Percentiles rank a stretch among this genome's conserved stretches.
Conservation (phyloP, 495 filamentous ascomycete species). For the Hypoxylon fuscum region DNA sequence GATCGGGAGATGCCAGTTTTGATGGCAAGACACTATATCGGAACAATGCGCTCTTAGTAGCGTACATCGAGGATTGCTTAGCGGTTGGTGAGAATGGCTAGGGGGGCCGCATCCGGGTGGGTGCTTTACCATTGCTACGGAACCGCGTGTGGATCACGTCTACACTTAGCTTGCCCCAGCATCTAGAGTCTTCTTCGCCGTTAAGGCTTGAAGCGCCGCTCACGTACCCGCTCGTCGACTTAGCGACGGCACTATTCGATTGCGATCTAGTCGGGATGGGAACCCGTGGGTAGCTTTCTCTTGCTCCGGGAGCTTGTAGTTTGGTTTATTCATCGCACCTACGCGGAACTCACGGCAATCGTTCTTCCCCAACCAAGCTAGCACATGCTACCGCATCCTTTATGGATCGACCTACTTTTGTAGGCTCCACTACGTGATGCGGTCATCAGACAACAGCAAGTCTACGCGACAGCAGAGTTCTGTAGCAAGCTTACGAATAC, state of each 20-base stretch:
- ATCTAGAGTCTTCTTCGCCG: not conserved
- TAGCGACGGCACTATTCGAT: conserved; percentile 11
- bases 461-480: conserved; percentile 47
- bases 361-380: conserved; percentile 38
- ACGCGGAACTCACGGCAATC: conserved; percentile 34
- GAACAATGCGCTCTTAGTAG: conserved; percentile 10
- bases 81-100: not conserved
- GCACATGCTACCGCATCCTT: conserved; percentile 38
- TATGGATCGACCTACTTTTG: conserved; percentile 47
- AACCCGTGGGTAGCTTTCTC: conserved; percentile 11
- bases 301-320: conserved; percentile 32
- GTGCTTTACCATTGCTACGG: conserved; percentile 6
- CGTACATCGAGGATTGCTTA: conserved; percentile 21
- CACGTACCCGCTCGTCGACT: conserved; percentile 13
- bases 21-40: conserved; percentile 5
- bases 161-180: conserved; percentile 5
- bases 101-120: conserved; percentile 7
- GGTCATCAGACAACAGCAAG: conserved; percentile 43
- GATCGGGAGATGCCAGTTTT: conserved; percentile 30
- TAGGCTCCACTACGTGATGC: conserved; percentile 43
- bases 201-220: not conserved
- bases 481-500: conserved; percentile 40
- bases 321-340: conserved; percentile 45
- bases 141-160: conserved; percentile 2
- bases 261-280: not conserved